phyloP scores from a whole-genome alignment of 2,329 filamentous ascomycete genomes.

The Emericellopsis cladophorae region DNA sequence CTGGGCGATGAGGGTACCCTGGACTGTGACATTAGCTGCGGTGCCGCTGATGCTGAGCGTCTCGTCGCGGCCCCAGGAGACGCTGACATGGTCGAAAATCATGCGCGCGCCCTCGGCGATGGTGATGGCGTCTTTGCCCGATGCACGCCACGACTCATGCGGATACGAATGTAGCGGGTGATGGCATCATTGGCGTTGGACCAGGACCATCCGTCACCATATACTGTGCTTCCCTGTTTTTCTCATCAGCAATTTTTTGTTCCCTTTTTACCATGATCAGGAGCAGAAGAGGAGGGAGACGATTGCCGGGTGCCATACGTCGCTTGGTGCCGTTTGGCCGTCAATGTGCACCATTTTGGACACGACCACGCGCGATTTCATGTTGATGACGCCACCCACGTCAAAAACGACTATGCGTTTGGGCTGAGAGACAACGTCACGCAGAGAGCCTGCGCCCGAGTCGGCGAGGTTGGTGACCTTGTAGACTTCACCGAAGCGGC shows the following conservation, averaged over 20 bases:
- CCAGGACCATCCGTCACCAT: conserved; percentile 40
- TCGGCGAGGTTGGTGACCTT: conserved; percentile 35
- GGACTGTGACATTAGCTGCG: conserved; percentile 34
- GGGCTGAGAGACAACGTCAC: conserved; percentile 32
- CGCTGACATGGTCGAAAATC: conserved; percentile 42
- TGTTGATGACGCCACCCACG: conserved; percentile 35
- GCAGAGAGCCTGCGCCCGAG: conserved; percentile 32
- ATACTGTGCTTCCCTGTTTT: conserved; percentile 29
- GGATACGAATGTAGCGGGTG: conserved; percentile 40
- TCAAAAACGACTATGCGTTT: conserved; percentile 37
- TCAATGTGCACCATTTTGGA: conserved; percentile 33
- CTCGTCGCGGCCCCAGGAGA: conserved; percentile 43
- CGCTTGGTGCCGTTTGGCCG: conserved; percentile 36
- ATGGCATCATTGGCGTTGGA: conserved; percentile 39
- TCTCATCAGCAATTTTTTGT: neutral
- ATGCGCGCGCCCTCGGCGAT: conserved; percentile 39
- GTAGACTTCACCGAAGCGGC: conserved; percentile 31
- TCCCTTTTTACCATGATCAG: neutral
- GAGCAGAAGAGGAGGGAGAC: neutral
- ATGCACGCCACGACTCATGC: conserved; percentile 36
- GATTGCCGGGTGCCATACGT: conserved; percentile 15
- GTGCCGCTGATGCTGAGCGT: conserved; percentile 37
- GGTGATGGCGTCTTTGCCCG: conserved; percentile 38
- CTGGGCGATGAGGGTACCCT: conserved; percentile 39
- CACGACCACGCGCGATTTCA: conserved; percentile 30